Evolutionary conservation across 768 basidiomycete genomes (phyloP).

Genomic region (Lyophyllum semitale): DNA sequence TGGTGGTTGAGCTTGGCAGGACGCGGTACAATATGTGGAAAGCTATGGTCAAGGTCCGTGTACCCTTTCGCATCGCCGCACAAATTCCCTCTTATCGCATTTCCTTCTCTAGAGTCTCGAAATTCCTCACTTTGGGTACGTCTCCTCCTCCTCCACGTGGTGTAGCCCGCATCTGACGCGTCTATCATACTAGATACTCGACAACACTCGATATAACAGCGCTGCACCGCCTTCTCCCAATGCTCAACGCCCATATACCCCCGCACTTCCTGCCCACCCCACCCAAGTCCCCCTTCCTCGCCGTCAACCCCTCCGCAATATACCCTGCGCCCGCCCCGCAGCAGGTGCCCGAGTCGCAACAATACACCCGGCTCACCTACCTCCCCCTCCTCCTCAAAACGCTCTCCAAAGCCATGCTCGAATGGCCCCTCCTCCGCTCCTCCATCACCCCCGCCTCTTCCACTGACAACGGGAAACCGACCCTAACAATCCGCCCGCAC

Average conservation of each 20-base stretch:
- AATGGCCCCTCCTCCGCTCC: constrained; percentile 84
- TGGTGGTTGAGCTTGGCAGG: constrained; percentile 70
- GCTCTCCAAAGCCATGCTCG: constrained; percentile 74
- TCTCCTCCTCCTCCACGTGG: neutral
- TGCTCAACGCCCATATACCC: constrained; percentile 72
- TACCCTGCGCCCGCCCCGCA: constrained; percentile 41
- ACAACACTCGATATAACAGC: constrained; percentile 76
- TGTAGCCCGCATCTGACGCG: neutral
- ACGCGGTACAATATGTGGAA: constrained; percentile 88
- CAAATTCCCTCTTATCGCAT: constrained; percentile 1
- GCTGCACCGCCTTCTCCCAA: constrained; percentile 61
- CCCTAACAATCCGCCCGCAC: constrained; percentile 69
- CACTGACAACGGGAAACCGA: constrained; percentile 47
- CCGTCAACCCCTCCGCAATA: constrained; percentile 41
- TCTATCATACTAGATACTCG: constrained; percentile 53
- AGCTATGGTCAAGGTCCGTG: constrained; percentile 77
- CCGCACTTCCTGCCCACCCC: constrained; percentile 41
- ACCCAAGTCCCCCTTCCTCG: constrained; percentile 17
- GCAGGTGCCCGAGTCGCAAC: constrained; percentile 48
- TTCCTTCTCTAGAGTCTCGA: constrained; percentile 62
- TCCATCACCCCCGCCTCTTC: constrained; percentile 60
- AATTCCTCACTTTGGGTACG: constrained; percentile 83
- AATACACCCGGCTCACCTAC: constrained; percentile 72
- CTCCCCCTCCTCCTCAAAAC: constrained; percentile 85
- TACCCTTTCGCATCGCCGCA: neutral